Base-by-base conservation (phyloP, 1,284 basidiomycete genomes). In the Anthracocystis walkeri region DNA sequence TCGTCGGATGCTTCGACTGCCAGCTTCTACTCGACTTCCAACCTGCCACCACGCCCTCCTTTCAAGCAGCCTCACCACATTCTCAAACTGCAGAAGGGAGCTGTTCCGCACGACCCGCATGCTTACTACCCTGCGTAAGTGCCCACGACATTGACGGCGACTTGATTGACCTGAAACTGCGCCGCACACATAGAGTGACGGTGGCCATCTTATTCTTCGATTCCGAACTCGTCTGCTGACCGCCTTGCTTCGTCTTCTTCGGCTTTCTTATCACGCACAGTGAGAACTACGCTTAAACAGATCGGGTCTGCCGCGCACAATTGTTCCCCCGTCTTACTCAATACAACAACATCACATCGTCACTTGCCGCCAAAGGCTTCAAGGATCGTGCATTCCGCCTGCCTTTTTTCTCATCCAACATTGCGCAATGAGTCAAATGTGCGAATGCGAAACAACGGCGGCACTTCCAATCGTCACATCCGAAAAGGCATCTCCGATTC, bases 121-220 rank as follows among this genome's bases (percentile, higher is more conserved):
- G 79, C 77, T 7, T 85, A 84, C 68, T 84, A 80, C 68, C 83
- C 83, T 50, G 79, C 79, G 76, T 75, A 72, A 57, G 77, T 79
- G 25, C 29, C 29, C 18, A 23, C 20, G 52, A 21, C 16, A 14
- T 14, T 4, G 21, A 25, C 41, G 18, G 7, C 29, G 29, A 31
- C 33, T 51, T 23, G 31, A 25, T n/a, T 38, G 23, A 27, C 21
- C 38, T 44, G 27, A 11, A 41, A n/a, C 38, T 44, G 48, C 35
- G 14, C 35, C 14, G 31, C 27, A 20, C 27, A 16, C 48, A 27
- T 6, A 49, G 25, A 29, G 18, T 31, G 29, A 29, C 48, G 21
- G 38, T 25, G 23, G 23, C 27, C 7, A 20, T 25, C 21, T 25
- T 12, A 8, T 31, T 7, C 7, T n/a, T 10, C 25, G 1, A 25